Base-by-base conservation (phyloP, 352 stramenopile genomes). In the Phytopythium kandeliae region DNA sequence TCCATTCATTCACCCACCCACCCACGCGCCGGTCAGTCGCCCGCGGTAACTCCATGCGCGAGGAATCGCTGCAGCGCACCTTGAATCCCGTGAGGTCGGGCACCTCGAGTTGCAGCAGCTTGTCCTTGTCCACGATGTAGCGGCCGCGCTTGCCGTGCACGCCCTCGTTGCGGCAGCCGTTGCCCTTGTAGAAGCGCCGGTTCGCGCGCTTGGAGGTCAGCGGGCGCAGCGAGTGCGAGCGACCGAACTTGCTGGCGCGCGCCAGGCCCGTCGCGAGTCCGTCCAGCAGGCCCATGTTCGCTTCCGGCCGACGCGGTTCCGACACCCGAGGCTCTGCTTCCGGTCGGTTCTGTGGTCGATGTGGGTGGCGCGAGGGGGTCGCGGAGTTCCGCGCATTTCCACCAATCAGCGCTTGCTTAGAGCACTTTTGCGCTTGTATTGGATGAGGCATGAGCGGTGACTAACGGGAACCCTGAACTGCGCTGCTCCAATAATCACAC, bases 111-210 rank as follows among this genome's bases (percentile, higher is more conserved):
- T 96, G 64, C 50, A 98, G 71, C 56, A 96, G 76, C 65, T 97
- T 97, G 58, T 90, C 75, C 47, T 75, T 62, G 73, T 98, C 87
- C 16, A 96, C 74, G 55, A 97, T 69, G 71, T 97, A 98, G 74
- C 82, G 89, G 57, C 86, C 91, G 60, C 80, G 78, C 64, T 97
- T 98, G 63, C 60, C 86, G 61, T 92, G 93, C 30, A 92, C 69
- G 43, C 92, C 92, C 60, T 97, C 89, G 60, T 95, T 97, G 26
- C 89, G 93, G 61, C 76, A 92, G 63, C 89, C 89, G 49, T 97
- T 97, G 30, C 92, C 92, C 69, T 98, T 98, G 80, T 98, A 98
- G 72, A 96, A 98, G 55, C 92, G 90, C 69, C 95, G 95, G 60
- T 95, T 92, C 28, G 86, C 92, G 41, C 88, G 85, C 76, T 98